A percentile compares a stretch with the other conserved stretches of the same genome.
Conservation (phyloP, 768 basidiomycete genomes). For the Omphalotus guepiniiformis region DNA sequence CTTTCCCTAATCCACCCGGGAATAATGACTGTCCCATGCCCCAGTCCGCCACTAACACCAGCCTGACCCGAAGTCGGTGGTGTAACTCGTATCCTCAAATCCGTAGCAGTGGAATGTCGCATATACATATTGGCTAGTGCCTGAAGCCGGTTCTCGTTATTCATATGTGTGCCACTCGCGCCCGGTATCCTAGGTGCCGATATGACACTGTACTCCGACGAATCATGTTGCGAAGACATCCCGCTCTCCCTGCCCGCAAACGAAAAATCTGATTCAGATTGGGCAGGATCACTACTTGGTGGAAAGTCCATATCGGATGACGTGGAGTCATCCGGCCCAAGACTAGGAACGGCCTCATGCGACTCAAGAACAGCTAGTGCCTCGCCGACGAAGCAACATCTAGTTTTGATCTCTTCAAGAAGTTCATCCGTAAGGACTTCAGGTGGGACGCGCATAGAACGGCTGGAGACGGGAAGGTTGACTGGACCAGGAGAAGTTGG, state of each 20-base stretch:
- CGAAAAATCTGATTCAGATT: conserved; percentile 67
- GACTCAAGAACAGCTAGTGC: conserved; percentile 37
- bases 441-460: conserved; percentile 65
- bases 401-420: conserved; percentile 88
- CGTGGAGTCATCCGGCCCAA: conserved; percentile 21
- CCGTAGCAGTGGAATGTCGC: conserved; percentile 73
- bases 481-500: conserved; percentile 65
- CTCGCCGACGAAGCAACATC: conserved; percentile 83
- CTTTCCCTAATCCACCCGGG: conserved; percentile 96
- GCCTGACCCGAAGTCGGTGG: conserved; percentile 46
- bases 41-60: conserved; percentile 59
- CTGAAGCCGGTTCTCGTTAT: conserved; percentile 54
- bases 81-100: conserved; percentile 62
- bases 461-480: conserved; percentile 58
- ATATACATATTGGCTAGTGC: conserved; percentile 67
- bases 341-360: conserved; percentile 25
- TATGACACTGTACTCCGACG: conserved; percentile 58
- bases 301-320: conserved; percentile 38
- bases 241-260: conserved; percentile 46
- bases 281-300: conserved; percentile 47
- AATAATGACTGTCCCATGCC: conserved; percentile 73
- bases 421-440: conserved; percentile 76
- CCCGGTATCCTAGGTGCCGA: conserved; percentile 35
- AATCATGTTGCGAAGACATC: conserved; percentile 44
- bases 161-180: conserved; percentile 17